These are phyloP conservation scores for Blastomyces parvus DNA, from an alignment of 2,329 filamentous ascomycete species.

Conservation along the genomic window DNA sequence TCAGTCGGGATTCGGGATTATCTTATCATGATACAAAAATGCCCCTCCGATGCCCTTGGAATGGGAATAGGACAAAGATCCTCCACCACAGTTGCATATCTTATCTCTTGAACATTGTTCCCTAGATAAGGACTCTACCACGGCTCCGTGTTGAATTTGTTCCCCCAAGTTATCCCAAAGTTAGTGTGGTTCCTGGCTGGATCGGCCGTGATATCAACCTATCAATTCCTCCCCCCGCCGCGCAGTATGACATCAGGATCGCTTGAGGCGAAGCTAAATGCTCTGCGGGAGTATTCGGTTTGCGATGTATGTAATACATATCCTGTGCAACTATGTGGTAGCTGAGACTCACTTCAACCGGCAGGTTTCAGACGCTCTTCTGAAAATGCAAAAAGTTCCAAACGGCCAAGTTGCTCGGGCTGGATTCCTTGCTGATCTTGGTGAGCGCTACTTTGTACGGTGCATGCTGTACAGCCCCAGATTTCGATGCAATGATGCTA, in stretches of 20 bases:
- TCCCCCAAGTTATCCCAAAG: neutral
- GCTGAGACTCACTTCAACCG: constrained; percentile 3
- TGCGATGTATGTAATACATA: constrained; percentile 31
- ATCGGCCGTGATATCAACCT: neutral
- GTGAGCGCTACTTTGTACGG: constrained; percentile 28
- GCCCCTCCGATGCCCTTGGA: neutral
- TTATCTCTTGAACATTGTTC: neutral
- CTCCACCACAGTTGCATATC: neutral
- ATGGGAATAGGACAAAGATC: neutral
- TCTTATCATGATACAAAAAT: neutral
- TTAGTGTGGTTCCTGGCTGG: neutral
- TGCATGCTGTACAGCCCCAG: neutral
- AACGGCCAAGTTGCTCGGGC: constrained; percentile 46
- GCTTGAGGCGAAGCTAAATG: constrained; percentile 28
- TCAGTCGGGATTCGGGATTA: neutral
- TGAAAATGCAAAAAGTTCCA: constrained; percentile 50
- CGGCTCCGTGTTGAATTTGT: neutral
- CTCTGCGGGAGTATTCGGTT: constrained; percentile 31
- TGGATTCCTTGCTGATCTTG: constrained; percentile 56
- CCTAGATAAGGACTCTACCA: neutral
- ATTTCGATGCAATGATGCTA: neutral
- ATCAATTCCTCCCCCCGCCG: neutral
- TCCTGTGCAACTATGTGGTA: neutral
- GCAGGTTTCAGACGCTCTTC: constrained; percentile 61
- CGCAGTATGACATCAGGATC: constrained; percentile 23